Percentiles rank a stretch among this genome's conserved stretches.
phyloP scores from a whole-genome alignment of 257 asterid species.

The Haberlea rhodopensis region DNA sequence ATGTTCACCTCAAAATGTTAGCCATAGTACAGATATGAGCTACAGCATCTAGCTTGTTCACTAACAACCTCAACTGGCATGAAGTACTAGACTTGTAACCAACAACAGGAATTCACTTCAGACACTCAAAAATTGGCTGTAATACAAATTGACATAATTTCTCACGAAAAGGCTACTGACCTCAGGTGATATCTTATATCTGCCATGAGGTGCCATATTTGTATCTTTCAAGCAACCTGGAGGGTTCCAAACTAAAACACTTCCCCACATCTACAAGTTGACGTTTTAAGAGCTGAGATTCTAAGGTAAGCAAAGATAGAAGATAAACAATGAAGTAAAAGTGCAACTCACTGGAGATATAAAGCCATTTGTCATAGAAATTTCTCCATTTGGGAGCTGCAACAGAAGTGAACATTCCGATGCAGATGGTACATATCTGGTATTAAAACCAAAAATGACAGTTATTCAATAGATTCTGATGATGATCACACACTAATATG shows the following conservation, averaged over 20 bases:
- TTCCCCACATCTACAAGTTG: slow-evolving; percentile 88
- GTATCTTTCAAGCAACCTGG: slow-evolving; percentile 55
- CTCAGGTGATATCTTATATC: slow-evolving; percentile 62
- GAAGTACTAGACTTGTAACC: no score
- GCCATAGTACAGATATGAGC: no score
- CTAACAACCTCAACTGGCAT: no score
- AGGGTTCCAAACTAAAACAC: slow-evolving; percentile 90
- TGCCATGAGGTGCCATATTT: slow-evolving; percentile 35
- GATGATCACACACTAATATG: slow-evolving; percentile 13
- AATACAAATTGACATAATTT: no score
- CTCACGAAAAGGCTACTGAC: slow-evolving; percentile 38
- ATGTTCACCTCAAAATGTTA: no score
- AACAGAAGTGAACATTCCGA: slow-evolving; percentile 78
- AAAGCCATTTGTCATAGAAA: slow-evolving; percentile 83
- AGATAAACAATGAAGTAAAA: slow-evolving; percentile 12
- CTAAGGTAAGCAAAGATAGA: slow-evolving; percentile 31
- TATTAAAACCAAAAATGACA: slow-evolving; percentile 22
- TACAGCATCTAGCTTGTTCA: no score
- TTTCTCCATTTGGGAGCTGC: slow-evolving; percentile 71
- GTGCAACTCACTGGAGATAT: slow-evolving; percentile 81
- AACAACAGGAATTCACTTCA: no score
- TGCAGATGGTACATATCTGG: slow-evolving; percentile 83
- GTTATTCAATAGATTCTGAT: slow-evolving; percentile 16
- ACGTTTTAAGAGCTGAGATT: slow-evolving; percentile 23
- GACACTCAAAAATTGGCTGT: no score